phyloP scores from a whole-genome alignment of 2,329 filamentous ascomycete species.

The Hymenoscyphus albidus region DNA sequence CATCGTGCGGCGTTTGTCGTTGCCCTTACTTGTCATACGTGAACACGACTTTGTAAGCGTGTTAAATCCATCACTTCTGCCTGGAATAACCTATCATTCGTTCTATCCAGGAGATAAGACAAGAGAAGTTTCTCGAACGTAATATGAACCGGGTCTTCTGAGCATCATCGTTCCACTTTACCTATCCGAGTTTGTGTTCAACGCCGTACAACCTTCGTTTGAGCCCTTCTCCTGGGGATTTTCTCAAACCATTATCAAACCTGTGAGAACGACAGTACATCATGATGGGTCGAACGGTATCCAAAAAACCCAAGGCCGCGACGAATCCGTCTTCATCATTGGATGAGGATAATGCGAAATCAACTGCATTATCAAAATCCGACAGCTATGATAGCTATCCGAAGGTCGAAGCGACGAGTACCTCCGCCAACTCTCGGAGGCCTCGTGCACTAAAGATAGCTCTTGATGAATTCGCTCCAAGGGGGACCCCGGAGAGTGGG shows the following conservation, averaged over 20 bases:
- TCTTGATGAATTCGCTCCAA: conserved; percentile 21
- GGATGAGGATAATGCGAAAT: not conserved
- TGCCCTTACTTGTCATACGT: not conserved
- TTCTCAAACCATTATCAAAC: not conserved
- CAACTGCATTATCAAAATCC: not conserved
- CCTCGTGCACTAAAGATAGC: conserved; percentile 30
- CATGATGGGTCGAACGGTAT: not conserved
- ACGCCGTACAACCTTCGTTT: not conserved
- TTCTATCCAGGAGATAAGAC: not conserved
- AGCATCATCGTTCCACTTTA: not conserved
- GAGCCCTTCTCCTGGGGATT: not conserved
- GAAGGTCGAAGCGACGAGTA: conserved; percentile 1
- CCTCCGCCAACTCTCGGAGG: conserved; percentile 12
- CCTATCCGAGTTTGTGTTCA: not conserved
- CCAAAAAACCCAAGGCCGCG: not conserved
- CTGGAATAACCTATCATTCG: not conserved
- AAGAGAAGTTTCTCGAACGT: not conserved
- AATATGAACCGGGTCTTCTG: not conserved
- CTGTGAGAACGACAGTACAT: not conserved
- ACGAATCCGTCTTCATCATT: not conserved
- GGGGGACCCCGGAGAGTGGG: conserved; percentile 25
- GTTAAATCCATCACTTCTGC: not conserved
- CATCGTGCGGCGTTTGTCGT: not conserved
- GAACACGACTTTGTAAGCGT: not conserved
- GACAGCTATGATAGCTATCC: not conserved